Evolutionary conservation across 495 filamentous ascomycete species (phyloP).

Genomic region (Aspergillus sclerotioniger): DNA sequence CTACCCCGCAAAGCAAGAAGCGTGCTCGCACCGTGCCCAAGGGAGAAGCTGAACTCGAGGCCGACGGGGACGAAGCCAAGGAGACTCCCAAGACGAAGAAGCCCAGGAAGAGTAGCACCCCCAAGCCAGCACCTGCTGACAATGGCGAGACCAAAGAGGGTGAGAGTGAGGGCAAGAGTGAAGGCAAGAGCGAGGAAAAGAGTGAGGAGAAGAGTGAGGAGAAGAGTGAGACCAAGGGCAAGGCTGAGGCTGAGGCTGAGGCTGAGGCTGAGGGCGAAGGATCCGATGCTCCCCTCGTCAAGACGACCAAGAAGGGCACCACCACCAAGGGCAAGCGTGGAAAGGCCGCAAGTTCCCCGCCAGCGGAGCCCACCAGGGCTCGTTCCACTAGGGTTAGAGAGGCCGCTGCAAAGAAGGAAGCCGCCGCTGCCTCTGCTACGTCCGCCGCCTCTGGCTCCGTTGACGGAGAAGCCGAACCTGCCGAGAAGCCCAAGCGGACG

Average conservation of each 20-base stretch:
- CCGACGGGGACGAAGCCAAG: slow-evolving; percentile 11
- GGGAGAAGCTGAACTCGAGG: neutral
- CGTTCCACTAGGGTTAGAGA: neutral
- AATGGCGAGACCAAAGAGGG: neutral
- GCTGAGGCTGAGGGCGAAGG: slow-evolving; percentile 5
- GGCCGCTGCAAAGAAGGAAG: slow-evolving; percentile 20
- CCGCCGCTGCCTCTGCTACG: slow-evolving; percentile 3
- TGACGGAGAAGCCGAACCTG: slow-evolving; percentile 6
- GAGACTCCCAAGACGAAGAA: slow-evolving; percentile 23
- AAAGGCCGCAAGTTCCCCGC: neutral
- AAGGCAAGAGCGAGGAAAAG: neutral
- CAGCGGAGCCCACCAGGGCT: neutral
- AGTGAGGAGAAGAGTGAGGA: neutral
- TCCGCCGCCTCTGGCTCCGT: slow-evolving; percentile 2
- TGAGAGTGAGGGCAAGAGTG: neutral
- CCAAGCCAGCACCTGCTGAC: neutral
- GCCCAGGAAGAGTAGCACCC: slow-evolving; percentile 9
- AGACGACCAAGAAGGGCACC: neutral
- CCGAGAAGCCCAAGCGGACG: slow-evolving; percentile 33
- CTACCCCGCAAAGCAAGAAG: too few relatives aligned
- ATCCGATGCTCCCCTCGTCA: slow-evolving; percentile 22
- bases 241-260: neutral
- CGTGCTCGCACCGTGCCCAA: neutral
- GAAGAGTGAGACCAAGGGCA: neutral
- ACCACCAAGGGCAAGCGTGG: slow-evolving; percentile 2